These are phyloP conservation scores for Lactarius indigo DNA, from an alignment of 768 basidiomycete species.

Conservation along the genomic window DNA sequence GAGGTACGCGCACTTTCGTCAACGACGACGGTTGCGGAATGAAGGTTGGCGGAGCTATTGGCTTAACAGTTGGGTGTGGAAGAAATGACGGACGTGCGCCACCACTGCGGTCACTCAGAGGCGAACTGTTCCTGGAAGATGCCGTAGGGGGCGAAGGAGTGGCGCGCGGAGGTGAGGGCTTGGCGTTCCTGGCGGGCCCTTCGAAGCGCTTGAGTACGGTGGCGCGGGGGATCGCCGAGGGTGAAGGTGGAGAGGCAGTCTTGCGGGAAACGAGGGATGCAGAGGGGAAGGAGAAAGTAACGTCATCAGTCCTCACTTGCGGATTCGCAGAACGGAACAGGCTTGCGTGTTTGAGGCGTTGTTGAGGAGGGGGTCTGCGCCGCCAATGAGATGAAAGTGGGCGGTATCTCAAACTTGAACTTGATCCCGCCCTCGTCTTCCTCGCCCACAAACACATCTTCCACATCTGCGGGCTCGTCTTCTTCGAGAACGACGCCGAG, in stretches of 20 bases:
- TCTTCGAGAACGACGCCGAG: slow-evolving; percentile 45
- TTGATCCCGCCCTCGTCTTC: slow-evolving; percentile 62
- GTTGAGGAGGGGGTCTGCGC: slow-evolving; percentile 21
- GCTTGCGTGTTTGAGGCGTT: slow-evolving; percentile 20
- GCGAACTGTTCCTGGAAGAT: slow-evolving; percentile 40
- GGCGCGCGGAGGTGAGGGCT: slow-evolving; percentile 26
- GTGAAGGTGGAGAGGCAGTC: slow-evolving; percentile 31
- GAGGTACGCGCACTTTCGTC: slow-evolving; percentile 40
- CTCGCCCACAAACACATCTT: slow-evolving; percentile 55
- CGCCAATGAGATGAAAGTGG: slow-evolving; percentile 27
- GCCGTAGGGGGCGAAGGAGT: slow-evolving; percentile 37
- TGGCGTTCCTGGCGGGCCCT: slow-evolving; percentile 26
- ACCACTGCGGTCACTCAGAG: slow-evolving; percentile 51
- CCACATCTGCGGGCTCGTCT: slow-evolving; percentile 40
- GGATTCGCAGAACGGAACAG: slow-evolving; percentile 19
- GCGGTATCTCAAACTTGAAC: slow-evolving; percentile 69
- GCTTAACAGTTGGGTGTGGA: slow-evolving; percentile 46
- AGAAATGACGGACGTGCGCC: slow-evolving; percentile 52
- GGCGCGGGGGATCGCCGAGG: slow-evolving; percentile 52
- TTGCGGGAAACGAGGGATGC: slow-evolving; percentile 5
- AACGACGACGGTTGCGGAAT: slow-evolving; percentile 33
- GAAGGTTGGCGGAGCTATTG: slow-evolving; percentile 31
- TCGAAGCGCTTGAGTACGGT: slow-evolving; percentile 37
- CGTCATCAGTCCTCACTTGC: slow-evolving; percentile 27
- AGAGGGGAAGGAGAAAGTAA: slow-evolving; percentile 26